Evolutionary conservation across 2,329 filamentous ascomycete genomes (phyloP), one percentile per base, ranked within the genome.

Genomic region (Hypoxylon sp.): DNA sequence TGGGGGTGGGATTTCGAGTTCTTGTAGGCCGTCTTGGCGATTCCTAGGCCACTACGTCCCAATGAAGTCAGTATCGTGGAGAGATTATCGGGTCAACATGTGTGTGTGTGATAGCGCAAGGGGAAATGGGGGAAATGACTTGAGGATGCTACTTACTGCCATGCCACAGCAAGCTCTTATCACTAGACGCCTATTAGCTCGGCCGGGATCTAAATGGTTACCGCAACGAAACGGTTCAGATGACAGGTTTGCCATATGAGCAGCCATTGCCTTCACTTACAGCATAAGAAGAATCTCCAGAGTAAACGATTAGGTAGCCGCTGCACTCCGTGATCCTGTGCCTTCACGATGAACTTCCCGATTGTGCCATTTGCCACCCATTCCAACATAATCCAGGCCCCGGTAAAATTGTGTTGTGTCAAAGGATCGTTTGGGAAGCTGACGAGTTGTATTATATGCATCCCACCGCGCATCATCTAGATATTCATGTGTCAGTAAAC

Each of bases 251-350:
- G 35, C 37, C 14, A 35, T 39, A 39, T 1, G 4, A 42, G 9
- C 22, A 35, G 5, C 9, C 19, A 47, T 52, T 52, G 2, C 14
- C 24, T 17, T 60, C 10, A 67, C 65, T 59, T 67, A 67, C 65
- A 33, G 50, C 65, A 67, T 24, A 63, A 60, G 33, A 67, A 63
- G 13, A 67, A 63, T 46, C 59, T 63, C 64, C 64, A 67, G 33
- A 67, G 64, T 24, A 67, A 46, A 39, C 65, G 65, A 10, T 67
- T 67, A 17, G 65, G 59, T 51, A 67, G 35, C 5, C 33, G 37
- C 1, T 8, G 4, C 3, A 54, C 5, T 35, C 50, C 50, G 1
- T 9, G 1, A 10, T 14, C 1, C 13, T 5, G 19, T 42, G 59
- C 64, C 10, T 37, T 63, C 5, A 0, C 0, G 17, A 67, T 42